phyloP scores from a whole-genome alignment of 345 rosid species.

The Moricandia moricandioides region DNA sequence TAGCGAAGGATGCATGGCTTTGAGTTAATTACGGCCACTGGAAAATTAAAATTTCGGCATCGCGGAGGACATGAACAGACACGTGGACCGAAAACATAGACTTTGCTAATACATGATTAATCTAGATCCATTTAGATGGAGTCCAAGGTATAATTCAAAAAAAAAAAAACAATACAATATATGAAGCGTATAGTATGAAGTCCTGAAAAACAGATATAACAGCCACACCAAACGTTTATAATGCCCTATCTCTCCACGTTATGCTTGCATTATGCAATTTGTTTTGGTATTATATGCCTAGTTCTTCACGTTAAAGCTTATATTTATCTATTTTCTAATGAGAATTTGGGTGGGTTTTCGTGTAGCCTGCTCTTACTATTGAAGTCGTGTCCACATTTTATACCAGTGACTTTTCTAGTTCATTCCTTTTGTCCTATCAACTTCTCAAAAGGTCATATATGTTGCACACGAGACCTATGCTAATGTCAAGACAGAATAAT shows the following conservation, averaged over 20 bases:
- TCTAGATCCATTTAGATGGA: too few relatives aligned
- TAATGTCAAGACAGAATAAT: too few relatives aligned
- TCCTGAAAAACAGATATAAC: neutral
- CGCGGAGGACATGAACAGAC: too few relatives aligned
- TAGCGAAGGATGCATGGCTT: too few relatives aligned
- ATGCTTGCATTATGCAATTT: neutral
- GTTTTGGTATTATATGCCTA: neutral
- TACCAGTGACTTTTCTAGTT: neutral
- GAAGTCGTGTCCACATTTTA: neutral
- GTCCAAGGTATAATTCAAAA: too few relatives aligned
- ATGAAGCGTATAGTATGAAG: neutral
- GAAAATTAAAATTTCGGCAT: too few relatives aligned
- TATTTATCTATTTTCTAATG: too few relatives aligned
- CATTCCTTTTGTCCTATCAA: neutral
- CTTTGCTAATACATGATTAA: too few relatives aligned
- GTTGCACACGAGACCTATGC: neutral
- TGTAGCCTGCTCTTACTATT: neutral
- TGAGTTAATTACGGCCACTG: too few relatives aligned
- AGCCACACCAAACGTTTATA: neutral
- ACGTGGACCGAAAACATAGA: too few relatives aligned
- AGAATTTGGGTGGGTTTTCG: neutral
- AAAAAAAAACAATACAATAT: too few relatives aligned
- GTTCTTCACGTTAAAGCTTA: neutral
- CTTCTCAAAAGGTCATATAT: neutral
- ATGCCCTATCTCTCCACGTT: neutral